phyloP scores from a whole-genome alignment of 2,329 filamentous ascomycete species.

The Botryotinia narcissicola region DNA sequence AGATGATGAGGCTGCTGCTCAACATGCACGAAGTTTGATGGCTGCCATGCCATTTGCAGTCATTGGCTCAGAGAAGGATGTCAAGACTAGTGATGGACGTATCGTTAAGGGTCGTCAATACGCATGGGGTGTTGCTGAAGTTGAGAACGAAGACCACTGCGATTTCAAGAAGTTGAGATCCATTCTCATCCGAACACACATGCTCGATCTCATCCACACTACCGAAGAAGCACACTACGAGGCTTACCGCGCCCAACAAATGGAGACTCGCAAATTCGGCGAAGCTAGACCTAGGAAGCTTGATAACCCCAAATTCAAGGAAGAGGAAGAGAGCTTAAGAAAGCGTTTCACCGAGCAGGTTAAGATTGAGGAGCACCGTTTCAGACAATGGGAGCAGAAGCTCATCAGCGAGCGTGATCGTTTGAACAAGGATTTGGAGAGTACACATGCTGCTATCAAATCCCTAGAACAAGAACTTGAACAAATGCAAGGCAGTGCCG shows the following conservation, averaged over 20 bases:
- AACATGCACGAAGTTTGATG: conserved; percentile 92
- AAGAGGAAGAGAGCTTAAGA: conserved; percentile 95
- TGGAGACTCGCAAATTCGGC: conserved; percentile 99
- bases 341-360: conserved; percentile 99
- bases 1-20: conserved; percentile 92
- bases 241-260: conserved; percentile 97
- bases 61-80: conserved; percentile 98
- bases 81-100: conserved; percentile 91
- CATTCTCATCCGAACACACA: conserved; percentile 97
- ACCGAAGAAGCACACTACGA: conserved; percentile 99
- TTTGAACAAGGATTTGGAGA: conserved; percentile 99
- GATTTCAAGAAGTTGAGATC: conserved; percentile 99
- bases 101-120: conserved; percentile 99
- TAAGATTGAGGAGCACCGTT: conserved; percentile 99
- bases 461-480: conserved; percentile 90
- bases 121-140: conserved; percentile 98
- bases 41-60: conserved; percentile 98
- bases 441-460: conserved; percentile 93
- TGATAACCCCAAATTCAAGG: conserved; percentile 99
- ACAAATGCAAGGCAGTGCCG: conserved; percentile 80
- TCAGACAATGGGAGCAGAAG: conserved; percentile 99
- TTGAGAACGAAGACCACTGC: conserved; percentile 99
- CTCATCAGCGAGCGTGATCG: conserved; percentile 97
- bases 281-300: conserved; percentile 96
- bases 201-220: conserved; percentile 99